These are phyloP conservation scores for Candida alai DNA, from an alignment of 805 yeast species.

Conservation along the genomic window DNA sequence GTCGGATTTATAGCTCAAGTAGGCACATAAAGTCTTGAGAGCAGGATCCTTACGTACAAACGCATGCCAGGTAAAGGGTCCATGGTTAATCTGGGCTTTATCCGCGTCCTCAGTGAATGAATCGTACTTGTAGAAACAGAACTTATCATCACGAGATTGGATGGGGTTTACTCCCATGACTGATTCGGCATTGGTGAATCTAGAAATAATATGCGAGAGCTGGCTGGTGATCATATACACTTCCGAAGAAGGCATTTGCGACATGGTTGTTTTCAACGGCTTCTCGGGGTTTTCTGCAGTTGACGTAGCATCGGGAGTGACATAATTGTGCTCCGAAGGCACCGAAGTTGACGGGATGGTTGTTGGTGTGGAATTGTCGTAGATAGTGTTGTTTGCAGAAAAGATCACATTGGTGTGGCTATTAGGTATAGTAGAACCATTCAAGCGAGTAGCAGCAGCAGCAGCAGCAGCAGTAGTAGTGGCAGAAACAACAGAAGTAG, in stretches of 20 bases:
- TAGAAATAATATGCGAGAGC: slow-evolving; percentile 1
- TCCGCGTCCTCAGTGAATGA: slow-evolving; percentile 34
- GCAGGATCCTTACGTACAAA: slow-evolving; percentile 43
- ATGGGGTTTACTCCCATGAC: slow-evolving; percentile 20
- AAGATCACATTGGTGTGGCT: too few species aligned
- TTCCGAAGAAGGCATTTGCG: neutral
- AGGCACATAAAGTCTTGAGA: slow-evolving; percentile 10
- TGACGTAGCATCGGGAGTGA: neutral
- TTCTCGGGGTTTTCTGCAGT: neutral
- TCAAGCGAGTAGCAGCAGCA: too few species aligned
- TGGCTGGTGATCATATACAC: slow-evolving; percentile 5
- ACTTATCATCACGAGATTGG: slow-evolving; percentile 24
- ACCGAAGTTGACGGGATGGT: slow-evolving; percentile 1
- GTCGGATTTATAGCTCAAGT: slow-evolving; percentile 7
- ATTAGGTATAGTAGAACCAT: too few species aligned
- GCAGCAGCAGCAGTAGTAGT: too few species aligned
- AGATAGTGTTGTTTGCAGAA: too few species aligned
- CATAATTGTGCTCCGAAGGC: slow-evolving; percentile 1
- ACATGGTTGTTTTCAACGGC: neutral
- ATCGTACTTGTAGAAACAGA: slow-evolving; percentile 41
- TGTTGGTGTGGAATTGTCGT: slow-evolving; percentile 1
- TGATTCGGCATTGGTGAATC: slow-evolving; percentile 2
- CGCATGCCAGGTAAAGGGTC: slow-evolving; percentile 50
- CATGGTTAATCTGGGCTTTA: slow-evolving; percentile 42
- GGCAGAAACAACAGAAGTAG: too few species aligned